Evolutionary conservation across 768 basidiomycete species (phyloP).

Genomic region (Psilocybe cubensis): DNA sequence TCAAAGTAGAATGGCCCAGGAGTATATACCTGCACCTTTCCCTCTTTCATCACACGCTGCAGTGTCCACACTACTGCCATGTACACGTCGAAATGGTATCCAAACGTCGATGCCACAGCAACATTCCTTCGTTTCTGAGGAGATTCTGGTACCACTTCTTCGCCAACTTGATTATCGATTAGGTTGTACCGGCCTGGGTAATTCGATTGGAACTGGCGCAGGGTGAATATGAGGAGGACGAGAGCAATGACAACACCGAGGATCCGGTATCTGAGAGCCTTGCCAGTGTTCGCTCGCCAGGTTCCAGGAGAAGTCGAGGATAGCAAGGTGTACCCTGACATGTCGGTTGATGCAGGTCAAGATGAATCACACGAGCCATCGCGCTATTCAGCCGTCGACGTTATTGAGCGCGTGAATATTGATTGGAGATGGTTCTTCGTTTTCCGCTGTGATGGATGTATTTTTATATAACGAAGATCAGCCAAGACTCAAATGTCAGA

Average conservation of each 20-base stretch:
- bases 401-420: too few relatives aligned
- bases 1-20: constrained; percentile 2
- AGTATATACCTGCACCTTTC: background rate
- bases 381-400: too few relatives aligned
- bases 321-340: background rate
- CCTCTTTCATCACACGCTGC: constrained; percentile 4
- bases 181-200: background rate
- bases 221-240: background rate
- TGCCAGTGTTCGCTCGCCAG: background rate
- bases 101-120: constrained; percentile 4
- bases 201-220: background rate
- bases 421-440: too few relatives aligned
- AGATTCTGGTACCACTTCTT: background rate
- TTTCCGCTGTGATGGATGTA: too few relatives aligned
- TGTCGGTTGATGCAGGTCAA: background rate
- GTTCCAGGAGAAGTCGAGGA: background rate
- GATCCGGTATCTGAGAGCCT: background rate
- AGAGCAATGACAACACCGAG: background rate
- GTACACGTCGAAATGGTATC: constrained; percentile 10
- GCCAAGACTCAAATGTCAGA: too few relatives aligned
- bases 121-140: constrained; percentile 4
- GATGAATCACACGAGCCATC: too few relatives aligned
- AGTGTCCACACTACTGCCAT: constrained; percentile 11
- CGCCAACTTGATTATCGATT: background rate
- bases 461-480: too few relatives aligned